Evolutionary conservation across 1,284 basidiomycete species (phyloP).

Genomic region (Boletus nobilissimus): DNA sequence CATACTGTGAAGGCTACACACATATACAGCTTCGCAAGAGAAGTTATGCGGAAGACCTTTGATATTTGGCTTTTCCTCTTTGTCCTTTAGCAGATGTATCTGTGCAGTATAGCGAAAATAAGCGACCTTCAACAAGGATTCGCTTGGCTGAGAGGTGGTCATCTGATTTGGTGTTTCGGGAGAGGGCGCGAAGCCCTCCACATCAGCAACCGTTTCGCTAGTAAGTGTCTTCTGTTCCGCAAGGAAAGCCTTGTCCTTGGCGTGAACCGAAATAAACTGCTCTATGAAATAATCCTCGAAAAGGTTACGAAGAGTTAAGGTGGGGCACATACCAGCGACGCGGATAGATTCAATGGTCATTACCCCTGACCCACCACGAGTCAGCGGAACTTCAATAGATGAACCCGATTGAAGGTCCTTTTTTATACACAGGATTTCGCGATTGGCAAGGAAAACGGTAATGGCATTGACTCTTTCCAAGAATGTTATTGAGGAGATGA

Average conservation of each 20-base stretch:
- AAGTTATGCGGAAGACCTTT: background rate
- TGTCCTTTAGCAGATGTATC: background rate
- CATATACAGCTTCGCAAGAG: background rate
- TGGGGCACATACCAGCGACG: background rate
- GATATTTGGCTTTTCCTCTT: background rate
- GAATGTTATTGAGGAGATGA: conserved; percentile 4
- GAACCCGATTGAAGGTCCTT: background rate
- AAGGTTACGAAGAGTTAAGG: background rate
- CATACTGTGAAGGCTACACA: background rate
- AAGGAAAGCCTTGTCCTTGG: background rate
- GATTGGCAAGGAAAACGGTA: background rate
- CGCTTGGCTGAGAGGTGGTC: background rate
- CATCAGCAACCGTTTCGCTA: background rate
- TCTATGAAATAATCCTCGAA: background rate
- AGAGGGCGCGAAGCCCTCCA: background rate
- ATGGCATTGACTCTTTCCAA: background rate
- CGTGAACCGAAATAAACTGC: background rate
- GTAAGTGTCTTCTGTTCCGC: background rate
- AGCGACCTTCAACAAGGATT: background rate
- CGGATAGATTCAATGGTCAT: background rate
- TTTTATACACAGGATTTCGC: background rate
- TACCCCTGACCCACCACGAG: background rate
- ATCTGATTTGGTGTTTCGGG: background rate
- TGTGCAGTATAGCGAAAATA: background rate
- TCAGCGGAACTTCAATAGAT: background rate